A percentile compares a stretch with the other conserved stretches of the same genome.
Conservation (phyloP, 73 alveolate species). For the Paraurostyla sp. region DNA sequence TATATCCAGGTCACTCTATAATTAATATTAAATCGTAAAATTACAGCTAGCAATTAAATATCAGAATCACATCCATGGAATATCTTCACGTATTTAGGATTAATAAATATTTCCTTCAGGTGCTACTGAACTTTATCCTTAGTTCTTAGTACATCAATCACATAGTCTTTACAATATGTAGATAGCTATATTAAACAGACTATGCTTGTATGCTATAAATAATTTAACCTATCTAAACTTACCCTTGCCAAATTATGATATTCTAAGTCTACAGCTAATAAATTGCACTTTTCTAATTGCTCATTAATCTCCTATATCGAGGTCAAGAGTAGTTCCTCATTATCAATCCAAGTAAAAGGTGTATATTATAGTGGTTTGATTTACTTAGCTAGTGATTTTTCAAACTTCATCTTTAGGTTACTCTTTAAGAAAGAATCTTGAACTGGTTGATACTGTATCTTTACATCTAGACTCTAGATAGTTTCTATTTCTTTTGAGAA, state of each 20-base stretch:
- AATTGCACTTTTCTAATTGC: constrained; percentile 62
- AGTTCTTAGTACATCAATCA: constrained; percentile 82
- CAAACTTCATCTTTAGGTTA: neutral
- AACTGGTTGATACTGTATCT: neutral
- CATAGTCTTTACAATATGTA: constrained; percentile 79
- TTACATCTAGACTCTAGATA: neutral
- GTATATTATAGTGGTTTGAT: constrained; percentile 56
- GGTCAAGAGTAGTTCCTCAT: constrained; percentile 69
- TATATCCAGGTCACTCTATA: constrained; percentile 86
- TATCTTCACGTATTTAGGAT: constrained; percentile 79
- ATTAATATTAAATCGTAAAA: neutral
- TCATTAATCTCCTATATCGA: constrained; percentile 18
- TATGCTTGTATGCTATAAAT: constrained; percentile 69
- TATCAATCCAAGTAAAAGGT: constrained; percentile 75
- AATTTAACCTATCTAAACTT: neutral
- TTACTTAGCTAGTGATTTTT: constrained; percentile 2
- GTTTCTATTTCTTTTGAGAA: neutral
- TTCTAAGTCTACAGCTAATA: constrained; percentile 92
- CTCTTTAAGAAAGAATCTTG: constrained; percentile 2
- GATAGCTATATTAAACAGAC: constrained; percentile 89
- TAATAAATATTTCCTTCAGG: constrained; percentile 56
- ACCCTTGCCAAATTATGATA: constrained; percentile 84
- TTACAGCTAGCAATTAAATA: constrained; percentile 80
- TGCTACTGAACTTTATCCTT: constrained; percentile 74
- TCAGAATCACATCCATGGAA: constrained; percentile 97